phyloP scores from a whole-genome alignment of 1,284 basidiomycete genomes.

The Vanrija sp. region DNA sequence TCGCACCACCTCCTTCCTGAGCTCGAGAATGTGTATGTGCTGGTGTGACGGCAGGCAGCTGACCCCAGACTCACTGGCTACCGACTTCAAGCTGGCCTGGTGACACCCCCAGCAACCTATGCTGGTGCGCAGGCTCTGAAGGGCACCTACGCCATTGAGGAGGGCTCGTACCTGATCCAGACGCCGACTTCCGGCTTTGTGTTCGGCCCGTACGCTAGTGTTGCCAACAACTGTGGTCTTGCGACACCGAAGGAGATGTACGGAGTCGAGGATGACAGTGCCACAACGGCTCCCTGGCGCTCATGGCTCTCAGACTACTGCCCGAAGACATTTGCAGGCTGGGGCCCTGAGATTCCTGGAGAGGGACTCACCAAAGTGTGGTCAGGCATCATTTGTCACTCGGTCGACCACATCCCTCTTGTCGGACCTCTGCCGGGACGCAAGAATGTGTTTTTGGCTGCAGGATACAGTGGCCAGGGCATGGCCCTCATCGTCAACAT shows the following conservation, averaged over 20 bases:
- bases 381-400: slow-evolving; percentile 29
- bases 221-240: background rate
- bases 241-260: background rate
- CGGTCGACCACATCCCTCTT: slow-evolving; percentile 28
- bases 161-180: slow-evolving; percentile 28
- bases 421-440: slow-evolving; percentile 21
- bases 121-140: slow-evolving; percentile 15
- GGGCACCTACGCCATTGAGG: slow-evolving; percentile 23
- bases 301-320: slow-evolving; percentile 10
- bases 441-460: slow-evolving; percentile 2
- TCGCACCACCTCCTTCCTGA: slow-evolving; percentile 31
- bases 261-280: background rate
- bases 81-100: slow-evolving; percentile 25
- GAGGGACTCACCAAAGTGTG: slow-evolving; percentile 29
- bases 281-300: background rate
- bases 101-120: slow-evolving; percentile 22
- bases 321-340: slow-evolving; percentile 19
- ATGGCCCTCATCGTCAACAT: slow-evolving; percentile 25
- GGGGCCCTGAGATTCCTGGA: slow-evolving; percentile 21
- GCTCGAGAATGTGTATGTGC: slow-evolving; percentile 1
- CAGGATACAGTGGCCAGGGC: slow-evolving; percentile 26
- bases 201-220: slow-evolving; percentile 14
- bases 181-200: slow-evolving; percentile 26
- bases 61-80: slow-evolving; percentile 21
- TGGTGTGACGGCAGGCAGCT: background rate